Evolutionary conservation across 768 basidiomycete species (phyloP), one percentile per base, ranked within the genome.

Genomic region (Phylloporus sp.): DNA sequence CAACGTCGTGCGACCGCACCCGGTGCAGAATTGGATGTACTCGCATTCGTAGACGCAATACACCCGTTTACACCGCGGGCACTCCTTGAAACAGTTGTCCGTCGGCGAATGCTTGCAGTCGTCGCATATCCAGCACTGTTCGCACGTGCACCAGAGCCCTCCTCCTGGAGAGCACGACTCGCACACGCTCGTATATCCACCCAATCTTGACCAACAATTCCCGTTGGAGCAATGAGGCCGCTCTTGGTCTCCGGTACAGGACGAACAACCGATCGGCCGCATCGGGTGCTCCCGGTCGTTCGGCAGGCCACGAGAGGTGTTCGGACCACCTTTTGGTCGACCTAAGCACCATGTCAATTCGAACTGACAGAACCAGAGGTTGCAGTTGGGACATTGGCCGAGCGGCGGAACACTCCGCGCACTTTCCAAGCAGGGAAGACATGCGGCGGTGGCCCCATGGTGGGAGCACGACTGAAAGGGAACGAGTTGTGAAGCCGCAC

Each of bases 331-430:
- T 26, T 28, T 55, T 2, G 60, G 59, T 44, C 59, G 54, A 35
- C 61, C 60, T 1, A 38, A 40, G 37, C 60, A 63, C 60, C 60
- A 62, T 3, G 36, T 49, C 43, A 61, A 18, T 5, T 62, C 61
- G 17, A 28, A 45, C 13, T 32, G 44, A 36, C 57, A 60, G 38
- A 50, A 57, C 61, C 60, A 63, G 38, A 50, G 46, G 26, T 49
- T 6, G 37, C 57, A 63, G 7, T 37, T 9, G 11, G 61, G 60
- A 28, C 58, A 63, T 46, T 60, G 29, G 21, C 50, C 55, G 0
- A 61, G 50, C 20, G 28, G 13, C 10, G 53, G 54, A 1, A 44
- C 21, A 4, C 9, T 10, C n/a, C 24, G 26, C 7, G 34, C 35
- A 14, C 4, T 40, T 14, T 53, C 38, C 18, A 56, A 10, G 20